Conservation (phyloP, 352 stramenopile species). For the Phytophthora crassamura region DNA sequence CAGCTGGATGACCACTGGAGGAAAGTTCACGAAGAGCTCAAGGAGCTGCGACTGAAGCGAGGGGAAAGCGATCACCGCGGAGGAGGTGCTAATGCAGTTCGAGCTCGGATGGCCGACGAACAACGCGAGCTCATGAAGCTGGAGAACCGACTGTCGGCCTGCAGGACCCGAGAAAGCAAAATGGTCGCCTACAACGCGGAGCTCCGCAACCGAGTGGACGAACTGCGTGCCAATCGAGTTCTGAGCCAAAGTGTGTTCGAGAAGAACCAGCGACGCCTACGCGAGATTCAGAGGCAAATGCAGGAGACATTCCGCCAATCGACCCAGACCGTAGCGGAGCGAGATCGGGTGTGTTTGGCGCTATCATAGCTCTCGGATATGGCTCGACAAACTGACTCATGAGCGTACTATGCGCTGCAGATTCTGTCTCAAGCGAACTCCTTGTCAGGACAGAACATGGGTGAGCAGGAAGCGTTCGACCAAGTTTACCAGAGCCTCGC, state of each 20-base stretch:
- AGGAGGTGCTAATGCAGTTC: conserved; percentile 74
- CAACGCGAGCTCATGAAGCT: conserved; percentile 82
- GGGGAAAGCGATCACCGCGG: conserved; percentile 77
- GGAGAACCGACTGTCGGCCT: conserved; percentile 79
- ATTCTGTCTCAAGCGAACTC: conserved; percentile 74
- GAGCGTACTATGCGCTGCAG: conserved; percentile 19
- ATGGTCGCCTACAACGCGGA: conserved; percentile 67
- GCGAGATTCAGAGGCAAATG: conserved; percentile 81
- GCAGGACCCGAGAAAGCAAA: conserved; percentile 79
- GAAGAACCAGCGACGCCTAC: conserved; percentile 80
- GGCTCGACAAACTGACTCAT: neutral
- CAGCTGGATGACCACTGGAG: conserved; percentile 78
- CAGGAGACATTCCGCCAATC: conserved; percentile 74
- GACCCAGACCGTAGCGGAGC: conserved; percentile 75
- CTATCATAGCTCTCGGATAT: neutral
- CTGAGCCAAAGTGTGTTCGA: conserved; percentile 80
- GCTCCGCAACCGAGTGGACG: conserved; percentile 61
- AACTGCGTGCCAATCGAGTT: conserved; percentile 65
- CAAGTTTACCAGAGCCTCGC: conserved; percentile 76
- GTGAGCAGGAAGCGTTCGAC: conserved; percentile 81
- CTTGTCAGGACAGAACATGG: conserved; percentile 71
- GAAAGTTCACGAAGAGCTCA: conserved; percentile 71
- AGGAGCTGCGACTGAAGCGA: conserved; percentile 67
- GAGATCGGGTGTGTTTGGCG: conserved; percentile 53
- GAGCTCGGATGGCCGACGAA: conserved; percentile 72